Evolutionary conservation across 306 rosid species (phyloP).

Genomic region (Malus domestica): DNA sequence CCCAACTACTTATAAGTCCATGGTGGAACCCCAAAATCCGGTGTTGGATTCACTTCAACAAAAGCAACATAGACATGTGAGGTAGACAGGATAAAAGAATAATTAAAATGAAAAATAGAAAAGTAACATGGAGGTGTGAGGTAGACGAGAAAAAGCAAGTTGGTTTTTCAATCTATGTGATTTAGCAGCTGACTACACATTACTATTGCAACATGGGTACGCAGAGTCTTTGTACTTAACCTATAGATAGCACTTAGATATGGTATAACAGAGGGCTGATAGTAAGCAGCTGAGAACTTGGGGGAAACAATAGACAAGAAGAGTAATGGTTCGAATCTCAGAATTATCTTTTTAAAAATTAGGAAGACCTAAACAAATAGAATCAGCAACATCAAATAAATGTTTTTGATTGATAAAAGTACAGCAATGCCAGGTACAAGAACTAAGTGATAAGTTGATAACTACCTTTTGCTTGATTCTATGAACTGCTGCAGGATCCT

Average conservation of each 20-base stretch:
- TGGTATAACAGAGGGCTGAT: not conserved
- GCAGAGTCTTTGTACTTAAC: not conserved
- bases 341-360: not conserved
- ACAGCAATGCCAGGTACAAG: not conserved
- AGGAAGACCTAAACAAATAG: not conserved
- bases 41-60: too few relatives aligned
- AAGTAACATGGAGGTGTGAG: not conserved
- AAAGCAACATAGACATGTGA: too few relatives aligned
- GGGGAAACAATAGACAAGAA: not conserved
- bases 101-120: not conserved
- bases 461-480: conserved; percentile 90
- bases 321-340: not conserved
- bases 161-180: not conserved
- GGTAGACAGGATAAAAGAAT: not conserved
- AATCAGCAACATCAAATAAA: not conserved
- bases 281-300: not conserved
- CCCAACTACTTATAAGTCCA: too few relatives aligned
- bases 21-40: too few relatives aligned
- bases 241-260: not conserved
- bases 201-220: not conserved
- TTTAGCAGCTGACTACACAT: not conserved
- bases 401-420: not conserved
- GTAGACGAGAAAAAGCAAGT: not conserved
- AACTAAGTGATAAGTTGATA: not conserved
- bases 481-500: conserved; percentile 86